A percentile compares a stretch with the other conserved stretches of the same genome.
phyloP scores from a whole-genome alignment of 1,139 yeast species.

The Kodamaea sp. region DNA sequence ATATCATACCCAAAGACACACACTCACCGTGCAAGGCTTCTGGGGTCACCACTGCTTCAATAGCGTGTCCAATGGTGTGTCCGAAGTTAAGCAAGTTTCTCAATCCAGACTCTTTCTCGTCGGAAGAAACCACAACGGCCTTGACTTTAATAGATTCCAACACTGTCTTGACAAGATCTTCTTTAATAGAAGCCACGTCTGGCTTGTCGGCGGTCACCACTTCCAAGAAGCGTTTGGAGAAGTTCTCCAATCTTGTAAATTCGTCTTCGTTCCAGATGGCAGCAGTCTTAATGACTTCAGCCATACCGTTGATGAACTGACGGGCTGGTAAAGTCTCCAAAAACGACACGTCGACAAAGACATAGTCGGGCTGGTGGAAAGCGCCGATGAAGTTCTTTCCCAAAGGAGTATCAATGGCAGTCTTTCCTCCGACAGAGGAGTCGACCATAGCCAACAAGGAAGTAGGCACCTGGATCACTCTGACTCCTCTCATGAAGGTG shows the following conservation, averaged over 20 bases:
- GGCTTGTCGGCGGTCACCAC: slow-evolving; percentile 50
- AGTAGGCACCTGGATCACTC: slow-evolving; percentile 93
- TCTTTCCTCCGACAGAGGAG: slow-evolving; percentile 97
- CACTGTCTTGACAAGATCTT: slow-evolving; percentile 77
- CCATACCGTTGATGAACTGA: slow-evolving; percentile 97
- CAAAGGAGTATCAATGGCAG: slow-evolving; percentile 96
- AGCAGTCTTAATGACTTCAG: slow-evolving; percentile 97
- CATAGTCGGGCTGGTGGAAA: slow-evolving; percentile 93
- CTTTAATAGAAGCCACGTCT: slow-evolving; percentile 65
- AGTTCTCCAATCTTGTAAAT: slow-evolving; percentile 77
- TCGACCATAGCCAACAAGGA: slow-evolving; percentile 96
- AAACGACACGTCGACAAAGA: slow-evolving; percentile 86
- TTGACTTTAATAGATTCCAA: slow-evolving; percentile 85
- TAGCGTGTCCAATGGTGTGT: slow-evolving; percentile 97
- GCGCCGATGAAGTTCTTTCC: slow-evolving; percentile 98
- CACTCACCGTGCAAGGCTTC: slow-evolving; percentile 98
- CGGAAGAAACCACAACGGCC: slow-evolving; percentile 90
- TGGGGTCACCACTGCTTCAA: slow-evolving; percentile 94
- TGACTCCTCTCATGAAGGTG: slow-evolving; percentile 97
- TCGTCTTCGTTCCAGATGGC: slow-evolving; percentile 96
- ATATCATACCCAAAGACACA: slow-evolving; percentile 91
- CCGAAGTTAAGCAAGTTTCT: slow-evolving; percentile 94
- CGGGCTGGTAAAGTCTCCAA: slow-evolving; percentile 86
- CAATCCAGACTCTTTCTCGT: slow-evolving; percentile 94
- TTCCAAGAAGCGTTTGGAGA: slow-evolving; percentile 66